Percentiles rank a stretch among this genome's conserved stretches.
These are phyloP conservation scores for Astrocystis sublimbata DNA, from an alignment of 495 filamentous ascomycete genomes.

Conservation along the genomic window DNA sequence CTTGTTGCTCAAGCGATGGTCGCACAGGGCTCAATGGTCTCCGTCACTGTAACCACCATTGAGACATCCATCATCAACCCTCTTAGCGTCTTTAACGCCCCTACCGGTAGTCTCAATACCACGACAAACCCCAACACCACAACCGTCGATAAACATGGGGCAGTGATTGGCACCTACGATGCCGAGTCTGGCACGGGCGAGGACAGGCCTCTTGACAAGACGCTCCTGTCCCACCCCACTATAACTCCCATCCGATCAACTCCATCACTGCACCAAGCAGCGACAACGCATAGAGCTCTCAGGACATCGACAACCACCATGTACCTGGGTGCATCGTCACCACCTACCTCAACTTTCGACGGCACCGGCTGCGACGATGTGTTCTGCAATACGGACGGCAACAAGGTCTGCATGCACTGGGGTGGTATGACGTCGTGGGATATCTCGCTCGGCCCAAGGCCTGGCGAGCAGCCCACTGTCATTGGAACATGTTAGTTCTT, in stretches of 20 bases:
- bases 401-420: slow-evolving; percentile 30
- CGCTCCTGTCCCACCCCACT: background rate
- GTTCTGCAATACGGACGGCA: slow-evolving; percentile 26
- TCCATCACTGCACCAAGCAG: background rate
- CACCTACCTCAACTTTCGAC: slow-evolving; percentile 14
- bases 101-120: background rate
- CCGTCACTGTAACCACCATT: background rate
- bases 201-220: background rate
- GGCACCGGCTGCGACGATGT: slow-evolving; percentile 27
- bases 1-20: background rate
- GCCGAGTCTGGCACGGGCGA: background rate
- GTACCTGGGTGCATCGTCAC: background rate
- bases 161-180: background rate
- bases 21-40: background rate
- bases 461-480: slow-evolving; percentile 28
- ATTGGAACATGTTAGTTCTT: slow-evolving; percentile 26
- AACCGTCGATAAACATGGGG: background rate
- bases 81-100: background rate
- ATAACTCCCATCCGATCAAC: background rate
- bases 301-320: slow-evolving; percentile 11
- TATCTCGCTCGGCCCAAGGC: slow-evolving; percentile 27
- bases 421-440: slow-evolving; percentile 34
- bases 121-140: no score
- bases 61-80: slow-evolving; percentile 1
- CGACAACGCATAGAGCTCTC: background rate